Conservation (phyloP, 371 early-diverging fungal genomes). For the Actinomortierella ambigua region DNA sequence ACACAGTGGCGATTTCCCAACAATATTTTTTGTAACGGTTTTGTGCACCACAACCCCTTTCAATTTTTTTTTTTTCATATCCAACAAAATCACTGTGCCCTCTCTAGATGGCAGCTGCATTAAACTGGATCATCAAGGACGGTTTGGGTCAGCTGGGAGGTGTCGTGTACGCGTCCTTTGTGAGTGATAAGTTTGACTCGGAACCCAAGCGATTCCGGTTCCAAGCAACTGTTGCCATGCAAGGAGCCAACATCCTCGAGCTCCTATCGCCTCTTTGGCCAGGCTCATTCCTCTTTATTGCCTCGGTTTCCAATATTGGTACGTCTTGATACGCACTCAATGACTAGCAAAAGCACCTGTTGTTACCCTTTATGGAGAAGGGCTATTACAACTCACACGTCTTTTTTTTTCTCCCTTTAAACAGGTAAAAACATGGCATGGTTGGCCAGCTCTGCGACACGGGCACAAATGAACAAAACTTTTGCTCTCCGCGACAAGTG, state of each 20-base stretch:
- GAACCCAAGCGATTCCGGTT: conserved; percentile 80
- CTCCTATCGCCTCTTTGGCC: conserved; percentile 76
- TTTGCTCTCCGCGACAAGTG: conserved; percentile 71
- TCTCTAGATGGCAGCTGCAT: conserved; percentile 68
- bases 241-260: conserved; percentile 70
- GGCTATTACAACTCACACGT: too few relatives aligned
- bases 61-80: conserved; percentile 1
- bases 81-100: too few relatives aligned
- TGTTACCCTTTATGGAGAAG: neutral
- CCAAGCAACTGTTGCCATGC: conserved; percentile 65
- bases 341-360: neutral
- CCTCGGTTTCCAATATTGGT: conserved; percentile 77
- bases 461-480: conserved; percentile 74
- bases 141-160: conserved; percentile 85
- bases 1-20: conserved; percentile 2
- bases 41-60: neutral
- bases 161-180: conserved; percentile 72
- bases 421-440: conserved; percentile 80
- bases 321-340: neutral
- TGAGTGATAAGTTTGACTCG: conserved; percentile 72
- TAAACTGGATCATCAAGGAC: conserved; percentile 89
- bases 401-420: neutral
- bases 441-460: conserved; percentile 75
- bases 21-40: neutral
- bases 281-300: conserved; percentile 66